These are phyloP conservation scores for Rhodomyrtus psidioides DNA, from an alignment of 441 rosid genomes.

Conservation along the genomic window DNA sequence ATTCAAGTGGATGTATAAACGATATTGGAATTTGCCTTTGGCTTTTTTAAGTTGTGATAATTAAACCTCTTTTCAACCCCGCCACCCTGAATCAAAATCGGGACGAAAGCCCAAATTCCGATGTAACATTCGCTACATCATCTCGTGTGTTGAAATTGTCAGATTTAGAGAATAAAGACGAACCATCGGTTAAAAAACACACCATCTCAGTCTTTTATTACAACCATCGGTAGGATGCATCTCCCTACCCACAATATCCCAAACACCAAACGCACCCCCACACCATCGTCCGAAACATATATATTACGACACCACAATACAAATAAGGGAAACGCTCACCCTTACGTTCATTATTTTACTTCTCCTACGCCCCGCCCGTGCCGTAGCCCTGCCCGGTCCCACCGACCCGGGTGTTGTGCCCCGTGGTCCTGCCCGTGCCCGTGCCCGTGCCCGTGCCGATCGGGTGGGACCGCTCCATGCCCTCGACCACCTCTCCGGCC, in stretches of 20 bases:
- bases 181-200: neutral
- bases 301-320: neutral
- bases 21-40: too few relatives aligned
- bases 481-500: slow-evolving; percentile 29
- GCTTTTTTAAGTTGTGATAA: too few relatives aligned
- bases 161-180: neutral
- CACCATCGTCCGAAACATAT: neutral
- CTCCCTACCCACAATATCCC: neutral
- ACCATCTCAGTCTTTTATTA: neutral
- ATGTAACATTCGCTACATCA: too few relatives aligned
- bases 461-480: slow-evolving; percentile 19
- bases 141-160: too few relatives aligned
- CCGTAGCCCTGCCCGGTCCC: slow-evolving; percentile 16
- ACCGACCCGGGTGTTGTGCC: slow-evolving; percentile 29
- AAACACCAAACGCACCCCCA: neutral
- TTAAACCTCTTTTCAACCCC: too few relatives aligned
- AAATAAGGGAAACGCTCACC: neutral
- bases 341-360: neutral
- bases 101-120: too few relatives aligned
- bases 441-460: slow-evolving; percentile 17
- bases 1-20: too few relatives aligned
- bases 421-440: slow-evolving; percentile 24
- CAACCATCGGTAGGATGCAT: neutral
- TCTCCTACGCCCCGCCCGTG: slow-evolving; percentile 20
- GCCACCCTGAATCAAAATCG: too few relatives aligned